These are phyloP conservation scores for Citrus cavaleriei DNA, from an alignment of 345 rosid species.

Conservation along the genomic window DNA sequence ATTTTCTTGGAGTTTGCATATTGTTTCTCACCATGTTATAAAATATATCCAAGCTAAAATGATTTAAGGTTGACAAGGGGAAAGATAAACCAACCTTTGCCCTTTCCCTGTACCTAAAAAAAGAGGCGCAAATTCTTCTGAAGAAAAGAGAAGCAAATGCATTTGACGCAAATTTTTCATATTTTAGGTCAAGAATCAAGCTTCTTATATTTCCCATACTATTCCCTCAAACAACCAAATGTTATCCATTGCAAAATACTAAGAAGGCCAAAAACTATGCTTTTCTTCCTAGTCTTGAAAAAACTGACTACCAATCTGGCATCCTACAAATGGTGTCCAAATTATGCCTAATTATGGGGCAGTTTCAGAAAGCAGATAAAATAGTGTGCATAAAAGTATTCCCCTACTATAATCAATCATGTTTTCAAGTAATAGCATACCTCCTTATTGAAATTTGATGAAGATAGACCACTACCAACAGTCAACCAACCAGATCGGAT, in stretches of 20 bases:
- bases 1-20: background rate
- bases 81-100: background rate
- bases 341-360: background rate
- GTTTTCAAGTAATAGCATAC: conserved; percentile 31
- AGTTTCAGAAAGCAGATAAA: background rate
- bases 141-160: background rate
- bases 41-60: background rate
- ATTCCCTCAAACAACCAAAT: background rate
- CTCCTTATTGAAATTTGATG: conserved; percentile 82
- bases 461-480: conserved; percentile 82
- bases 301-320: too few species aligned
- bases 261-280: background rate
- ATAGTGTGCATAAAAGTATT: background rate
- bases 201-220: background rate
- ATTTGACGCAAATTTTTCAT: background rate
- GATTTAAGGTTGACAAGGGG: background rate
- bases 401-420: background rate
- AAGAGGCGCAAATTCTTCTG: background rate
- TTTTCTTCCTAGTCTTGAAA: background rate
- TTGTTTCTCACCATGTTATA: background rate
- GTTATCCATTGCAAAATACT: background rate
- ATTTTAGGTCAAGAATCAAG: background rate
- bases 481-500: conserved; percentile 96
- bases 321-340: background rate
- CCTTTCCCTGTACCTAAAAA: background rate